Conservation (phyloP, 495 filamentous ascomycete genomes). For the Podospora bellae-mahoneyi region DNA sequence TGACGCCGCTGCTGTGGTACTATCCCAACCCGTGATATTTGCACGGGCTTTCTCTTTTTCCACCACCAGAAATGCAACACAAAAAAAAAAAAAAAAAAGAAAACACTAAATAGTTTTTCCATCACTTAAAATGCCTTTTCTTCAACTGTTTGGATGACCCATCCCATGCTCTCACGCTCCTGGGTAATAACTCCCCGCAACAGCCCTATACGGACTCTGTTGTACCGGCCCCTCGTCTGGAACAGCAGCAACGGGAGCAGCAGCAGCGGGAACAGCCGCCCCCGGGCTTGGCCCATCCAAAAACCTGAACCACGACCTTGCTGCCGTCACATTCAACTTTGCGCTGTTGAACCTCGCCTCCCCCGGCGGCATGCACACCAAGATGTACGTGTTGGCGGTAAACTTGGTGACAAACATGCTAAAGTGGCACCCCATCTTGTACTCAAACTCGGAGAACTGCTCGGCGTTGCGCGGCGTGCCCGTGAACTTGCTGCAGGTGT, state of each 20-base stretch:
- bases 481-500: slow-evolving; percentile 54
- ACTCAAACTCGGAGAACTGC: slow-evolving; percentile 54
- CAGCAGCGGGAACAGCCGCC: slow-evolving; percentile 11
- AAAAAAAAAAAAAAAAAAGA: slow-evolving; percentile 4
- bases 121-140: neutral
- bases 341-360: slow-evolving; percentile 86
- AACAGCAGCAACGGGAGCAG: neutral
- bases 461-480: slow-evolving; percentile 54
- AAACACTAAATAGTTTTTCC: neutral
- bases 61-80: neutral
- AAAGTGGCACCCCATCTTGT: slow-evolving; percentile 61
- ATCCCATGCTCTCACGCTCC: neutral
- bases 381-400: slow-evolving; percentile 94
- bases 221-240: neutral
- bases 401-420: slow-evolving; percentile 89
- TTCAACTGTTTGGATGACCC: neutral
- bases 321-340: slow-evolving; percentile 81
- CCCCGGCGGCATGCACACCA: slow-evolving; percentile 82
- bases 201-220: neutral
- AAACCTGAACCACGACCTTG: slow-evolving; percentile 71
- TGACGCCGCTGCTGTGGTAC: slow-evolving; percentile 23
- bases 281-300: slow-evolving; percentile 38
- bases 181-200: neutral
- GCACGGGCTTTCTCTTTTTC: neutral
- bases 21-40: slow-evolving; percentile 20